Conservation (phyloP, 169 alveolate genomes). For the Cryptosporidium muris region DNA sequence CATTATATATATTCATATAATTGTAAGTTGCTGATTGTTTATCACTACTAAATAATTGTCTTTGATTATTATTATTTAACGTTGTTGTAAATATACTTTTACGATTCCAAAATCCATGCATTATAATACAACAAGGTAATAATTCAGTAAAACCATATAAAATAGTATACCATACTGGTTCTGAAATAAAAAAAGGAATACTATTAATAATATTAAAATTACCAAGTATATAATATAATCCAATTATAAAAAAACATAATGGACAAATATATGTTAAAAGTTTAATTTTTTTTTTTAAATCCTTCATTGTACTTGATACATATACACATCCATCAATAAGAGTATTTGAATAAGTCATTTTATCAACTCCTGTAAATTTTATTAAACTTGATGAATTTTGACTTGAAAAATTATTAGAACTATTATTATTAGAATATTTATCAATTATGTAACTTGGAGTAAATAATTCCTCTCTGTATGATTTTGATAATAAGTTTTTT, state of each 20-base stretch:
- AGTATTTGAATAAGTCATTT: no score
- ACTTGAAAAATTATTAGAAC: neutral
- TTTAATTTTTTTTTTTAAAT: constrained; percentile 32
- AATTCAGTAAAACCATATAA: constrained; percentile 2
- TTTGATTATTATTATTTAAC: neutral
- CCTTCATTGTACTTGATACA: neutral
- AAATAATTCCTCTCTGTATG: no score
- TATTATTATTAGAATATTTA: neutral
- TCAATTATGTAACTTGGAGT: no score
- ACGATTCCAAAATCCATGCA: constrained; percentile 51
- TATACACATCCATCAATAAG: no score
- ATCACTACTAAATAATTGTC: neutral
- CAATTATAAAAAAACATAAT: constrained; percentile 1
- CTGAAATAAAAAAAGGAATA: neutral
- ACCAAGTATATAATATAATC: neutral
- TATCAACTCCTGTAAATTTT: no score
- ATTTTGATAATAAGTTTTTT: neutral
- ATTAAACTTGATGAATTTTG: neutral
- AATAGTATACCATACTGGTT: constrained; percentile 4
- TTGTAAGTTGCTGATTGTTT: neutral
- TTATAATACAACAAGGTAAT: constrained; percentile 16
- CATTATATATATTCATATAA: neutral
- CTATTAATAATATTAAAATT: neutral
- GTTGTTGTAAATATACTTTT: constrained; percentile 1
- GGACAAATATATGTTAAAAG: constrained; percentile 53